A percentile compares a stretch with the other conserved stretches of the same genome.
Evolutionary conservation across 2,329 filamentous ascomycete species (phyloP).

Genomic region (Fusarium xyrophilum): DNA sequence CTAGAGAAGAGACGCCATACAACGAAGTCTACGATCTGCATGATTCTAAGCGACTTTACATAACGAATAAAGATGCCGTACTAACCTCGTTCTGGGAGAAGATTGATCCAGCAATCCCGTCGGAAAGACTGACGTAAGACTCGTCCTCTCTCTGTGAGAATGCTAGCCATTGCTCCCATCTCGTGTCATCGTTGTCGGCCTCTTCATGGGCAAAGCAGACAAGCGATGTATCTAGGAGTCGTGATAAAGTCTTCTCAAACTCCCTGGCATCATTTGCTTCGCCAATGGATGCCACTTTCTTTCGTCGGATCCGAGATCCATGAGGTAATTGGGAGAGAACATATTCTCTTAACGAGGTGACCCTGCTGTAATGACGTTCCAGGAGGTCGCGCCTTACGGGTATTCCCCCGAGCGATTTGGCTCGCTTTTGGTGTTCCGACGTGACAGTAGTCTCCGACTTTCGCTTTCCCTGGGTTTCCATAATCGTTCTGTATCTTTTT

Average conservation of each 20-base stretch:
- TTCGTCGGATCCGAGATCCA: conserved; percentile 68
- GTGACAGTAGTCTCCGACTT: conserved; percentile 37
- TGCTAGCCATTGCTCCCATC: conserved; percentile 62
- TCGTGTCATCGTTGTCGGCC: conserved; percentile 45
- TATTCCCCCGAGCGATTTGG: conserved; percentile 13
- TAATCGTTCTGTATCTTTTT: conserved; percentile 15
- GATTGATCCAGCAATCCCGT: conserved; percentile 51
- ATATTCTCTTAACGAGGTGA: conserved; percentile 74
- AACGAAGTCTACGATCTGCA: conserved; percentile 77
- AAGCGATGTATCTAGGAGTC: conserved; percentile 72
- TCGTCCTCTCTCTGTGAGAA: conserved; percentile 71
- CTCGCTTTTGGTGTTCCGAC: conserved; percentile 30
- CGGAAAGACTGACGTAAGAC: conserved; percentile 61
- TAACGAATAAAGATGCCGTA: conserved; percentile 4
- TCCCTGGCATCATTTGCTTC: conserved; percentile 38
- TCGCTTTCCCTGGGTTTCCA: conserved; percentile 42
- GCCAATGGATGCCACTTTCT: conserved; percentile 60
- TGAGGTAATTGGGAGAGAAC: conserved; percentile 69
- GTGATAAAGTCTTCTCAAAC: conserved; percentile 54
- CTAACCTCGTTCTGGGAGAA: conserved; percentile 70
- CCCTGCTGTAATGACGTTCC: conserved; percentile 69
- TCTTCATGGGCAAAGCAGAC: conserved; percentile 60
- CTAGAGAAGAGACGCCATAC: conserved; percentile 79
- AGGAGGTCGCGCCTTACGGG: conserved; percentile 67
- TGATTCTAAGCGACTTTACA: conserved; percentile 6